These are phyloP conservation scores for Graphilbum fragrans DNA, from an alignment of 2,329 filamentous ascomycete genomes.

Conservation along the genomic window DNA sequence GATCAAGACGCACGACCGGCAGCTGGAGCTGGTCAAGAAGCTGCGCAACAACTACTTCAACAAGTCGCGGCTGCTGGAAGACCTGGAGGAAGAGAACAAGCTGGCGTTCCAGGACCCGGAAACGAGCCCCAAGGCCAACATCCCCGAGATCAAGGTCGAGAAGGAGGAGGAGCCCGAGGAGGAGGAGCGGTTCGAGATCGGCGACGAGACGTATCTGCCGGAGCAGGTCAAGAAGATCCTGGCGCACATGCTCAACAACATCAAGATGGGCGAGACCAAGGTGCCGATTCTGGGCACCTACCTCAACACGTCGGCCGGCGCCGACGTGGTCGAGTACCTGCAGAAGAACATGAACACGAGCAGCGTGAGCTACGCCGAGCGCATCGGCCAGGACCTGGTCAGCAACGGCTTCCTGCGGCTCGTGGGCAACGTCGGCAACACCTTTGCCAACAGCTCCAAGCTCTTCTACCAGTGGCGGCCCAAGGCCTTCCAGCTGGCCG, in stretches of 20 bases:
- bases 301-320: conserved; percentile 78
- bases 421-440: conserved; percentile 87
- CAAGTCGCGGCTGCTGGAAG: conserved; percentile 92
- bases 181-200: conserved; percentile 78
- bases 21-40: conserved; percentile 83
- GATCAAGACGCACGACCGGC: conserved; percentile 87
- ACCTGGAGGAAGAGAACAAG: conserved; percentile 97
- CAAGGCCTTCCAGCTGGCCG: conserved; percentile 78
- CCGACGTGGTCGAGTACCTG: conserved; percentile 92
- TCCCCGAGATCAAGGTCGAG: conserved; percentile 74
- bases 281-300: conserved; percentile 94
- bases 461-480: conserved; percentile 97
- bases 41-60: conserved; percentile 96
- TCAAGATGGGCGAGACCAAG: conserved; percentile 83
- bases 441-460: conserved; percentile 93
- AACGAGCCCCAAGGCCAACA: conserved; percentile 50
- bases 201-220: conserved; percentile 72
- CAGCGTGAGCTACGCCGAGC: conserved; percentile 82
- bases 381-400: conserved; percentile 88
- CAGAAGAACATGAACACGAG: conserved; percentile 77
- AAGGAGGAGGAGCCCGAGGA: conserved; percentile 54
- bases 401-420: conserved; percentile 76
- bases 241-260: conserved; percentile 70
- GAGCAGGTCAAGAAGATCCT: conserved; percentile 89
- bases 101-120: conserved; percentile 87